Evolutionary conservation across 495 filamentous ascomycete genomes (phyloP), one percentile per base, ranked within the genome.

Genomic region (Hypoxylon crocopeplum): DNA sequence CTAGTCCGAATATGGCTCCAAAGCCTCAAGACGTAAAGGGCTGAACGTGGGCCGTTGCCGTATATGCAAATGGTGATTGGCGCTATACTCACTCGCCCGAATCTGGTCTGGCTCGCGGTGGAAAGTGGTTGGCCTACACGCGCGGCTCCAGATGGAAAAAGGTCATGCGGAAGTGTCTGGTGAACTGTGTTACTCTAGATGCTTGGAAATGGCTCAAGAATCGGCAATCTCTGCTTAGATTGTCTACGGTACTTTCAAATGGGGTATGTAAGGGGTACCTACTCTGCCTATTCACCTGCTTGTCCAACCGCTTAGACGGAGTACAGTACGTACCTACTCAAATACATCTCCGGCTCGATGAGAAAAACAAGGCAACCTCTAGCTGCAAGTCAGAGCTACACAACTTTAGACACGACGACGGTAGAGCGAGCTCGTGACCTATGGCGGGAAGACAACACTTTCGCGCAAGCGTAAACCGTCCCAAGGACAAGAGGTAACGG

Each of bases 381-480:
- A 40, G 39, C 48, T 64, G 48, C 44, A 50, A 56, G 59, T 54
- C 49, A 64, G 60, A 64, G 60, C 38, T 53, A 59, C 44, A 64
- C 44, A 55, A 40, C 7, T 13, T 8, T 15, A 32, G 22, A 34
- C 32, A 50, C 11, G 36, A 34, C 33, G 41, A 45, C 29, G 32
- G 54, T 20, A 32, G 22, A 48, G 34, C 7, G 13, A 44, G 16
- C 2, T 5, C 13, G 37, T 4, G 32, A 7, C 54, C 48, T 54
- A 55, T 59, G 20, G n/a, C n/a, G 22, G n/a, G 33, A 50, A 51
- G 48, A 21, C 54, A 54, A 59, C 38, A 46, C 5, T 46, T 44
- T 22, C 16, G 25, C 12, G 12, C 16, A 33, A 45, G 48, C 30
- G 27, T 57, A 57, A 56, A 25, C 33, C 32, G 46, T 45, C 40